A percentile compares a stretch with the other conserved stretches of the same genome.
phyloP scores from a whole-genome alignment of 2,329 filamentous ascomycete species.

The Aspergillus hortae region DNA sequence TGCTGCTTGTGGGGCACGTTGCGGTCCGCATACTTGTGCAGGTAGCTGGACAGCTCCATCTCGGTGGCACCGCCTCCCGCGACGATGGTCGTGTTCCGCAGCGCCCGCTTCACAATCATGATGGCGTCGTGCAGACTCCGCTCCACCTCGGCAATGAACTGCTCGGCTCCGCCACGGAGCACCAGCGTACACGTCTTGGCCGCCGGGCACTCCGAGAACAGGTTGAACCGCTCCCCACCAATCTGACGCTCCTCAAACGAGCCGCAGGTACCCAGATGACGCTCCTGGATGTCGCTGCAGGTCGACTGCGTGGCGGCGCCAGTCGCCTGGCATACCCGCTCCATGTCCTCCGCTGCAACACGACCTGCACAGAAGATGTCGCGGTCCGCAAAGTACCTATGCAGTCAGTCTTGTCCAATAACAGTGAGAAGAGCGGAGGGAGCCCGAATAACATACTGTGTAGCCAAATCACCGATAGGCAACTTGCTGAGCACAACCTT shows the following conservation, averaged over 20 bases:
- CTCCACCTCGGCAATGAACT: conserved; percentile 98
- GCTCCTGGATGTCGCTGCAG: conserved; percentile 86
- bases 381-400: conserved; percentile 83
- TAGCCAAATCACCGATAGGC: conserved; percentile 94
- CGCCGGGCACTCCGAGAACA: conserved; percentile 92
- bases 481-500: conserved; percentile 97
- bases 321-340: conserved; percentile 91
- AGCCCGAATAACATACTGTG: conserved; percentile 57
- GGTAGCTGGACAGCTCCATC: conserved; percentile 94
- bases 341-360: conserved; percentile 86
- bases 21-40: conserved; percentile 88
- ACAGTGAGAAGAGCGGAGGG: neutral
- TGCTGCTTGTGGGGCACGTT: conserved; percentile 95
- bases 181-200: conserved; percentile 97
- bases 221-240: conserved; percentile 95
- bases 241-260: conserved; percentile 94
- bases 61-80: conserved; percentile 91
- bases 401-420: neutral
- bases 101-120: conserved; percentile 99
- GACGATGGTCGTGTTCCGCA: conserved; percentile 91
- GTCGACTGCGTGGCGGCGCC: conserved; percentile 91
- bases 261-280: conserved; percentile 89
- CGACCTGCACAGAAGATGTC: conserved; percentile 98
- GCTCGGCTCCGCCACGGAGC: conserved; percentile 91
- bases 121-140: conserved; percentile 97